A percentile compares a stretch with the other conserved stretches of the same genome.
These are phyloP conservation scores for Ramularia collo-cygni DNA, from an alignment of 2,329 filamentous ascomycete species.

Conservation along the genomic window DNA sequence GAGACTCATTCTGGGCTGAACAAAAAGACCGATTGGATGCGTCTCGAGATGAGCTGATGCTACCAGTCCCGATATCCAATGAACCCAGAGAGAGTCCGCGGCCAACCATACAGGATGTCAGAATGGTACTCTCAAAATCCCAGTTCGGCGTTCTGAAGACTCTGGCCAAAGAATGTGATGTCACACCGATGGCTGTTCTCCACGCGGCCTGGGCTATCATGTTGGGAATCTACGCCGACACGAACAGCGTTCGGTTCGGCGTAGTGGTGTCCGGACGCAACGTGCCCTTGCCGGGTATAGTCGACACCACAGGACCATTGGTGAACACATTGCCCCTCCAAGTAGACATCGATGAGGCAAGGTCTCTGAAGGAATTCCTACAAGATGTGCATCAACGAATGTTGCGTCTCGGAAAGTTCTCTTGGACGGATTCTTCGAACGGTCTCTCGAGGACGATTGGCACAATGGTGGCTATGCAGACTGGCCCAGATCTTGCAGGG, in stretches of 20 bases:
- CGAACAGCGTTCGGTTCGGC: slow-evolving; percentile 1
- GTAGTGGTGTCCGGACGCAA: slow-evolving; percentile 1
- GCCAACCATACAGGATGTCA: no score
- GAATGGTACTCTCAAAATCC: no score
- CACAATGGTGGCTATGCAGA: neutral
- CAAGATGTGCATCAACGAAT: neutral
- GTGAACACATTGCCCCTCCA: slow-evolving; percentile 1
- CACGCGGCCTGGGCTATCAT: neutral
- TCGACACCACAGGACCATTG: slow-evolving; percentile 1
- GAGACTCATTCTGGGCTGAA: neutral
- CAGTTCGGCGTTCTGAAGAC: no score
- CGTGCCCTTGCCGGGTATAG: slow-evolving; percentile 1
- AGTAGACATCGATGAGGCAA: neutral
- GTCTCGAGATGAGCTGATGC: neutral
- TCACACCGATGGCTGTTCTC: neutral
- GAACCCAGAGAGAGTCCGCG: neutral
- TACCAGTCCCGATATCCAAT: neutral
- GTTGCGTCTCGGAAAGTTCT: neutral
- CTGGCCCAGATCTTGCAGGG: no score
- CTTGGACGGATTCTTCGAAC: neutral
- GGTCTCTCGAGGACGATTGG: slow-evolving; percentile 1
- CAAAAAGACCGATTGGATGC: neutral
- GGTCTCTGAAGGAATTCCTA: neutral
- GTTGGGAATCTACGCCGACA: no score
- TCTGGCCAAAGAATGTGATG: no score